These are phyloP conservation scores for Diaporthe citri DNA, from an alignment of 2,329 filamentous ascomycete genomes.

Conservation along the genomic window DNA sequence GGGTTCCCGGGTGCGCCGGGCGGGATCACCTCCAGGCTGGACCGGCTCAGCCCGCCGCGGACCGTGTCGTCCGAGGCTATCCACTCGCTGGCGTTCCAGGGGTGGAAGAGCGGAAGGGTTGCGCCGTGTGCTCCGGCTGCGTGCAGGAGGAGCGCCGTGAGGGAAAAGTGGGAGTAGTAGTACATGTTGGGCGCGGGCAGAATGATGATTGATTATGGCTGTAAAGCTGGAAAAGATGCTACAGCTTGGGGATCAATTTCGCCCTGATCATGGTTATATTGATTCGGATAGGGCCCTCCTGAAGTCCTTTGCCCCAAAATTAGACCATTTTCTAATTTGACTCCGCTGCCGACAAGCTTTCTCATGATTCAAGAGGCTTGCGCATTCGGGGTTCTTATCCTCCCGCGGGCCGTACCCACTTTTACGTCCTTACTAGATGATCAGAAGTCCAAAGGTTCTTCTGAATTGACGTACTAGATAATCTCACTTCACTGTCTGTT, in stretches of 20 bases:
- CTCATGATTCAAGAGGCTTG: conserved; percentile 28
- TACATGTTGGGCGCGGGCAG: background rate
- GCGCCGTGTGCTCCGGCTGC: background rate
- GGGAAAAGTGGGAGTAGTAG: too few species aligned
- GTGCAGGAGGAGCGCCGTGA: conserved; percentile 1
- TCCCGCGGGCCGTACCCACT: background rate
- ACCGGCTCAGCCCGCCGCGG: conserved; percentile 65
- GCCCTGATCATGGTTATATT: background rate
- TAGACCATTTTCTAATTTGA: conserved; percentile 5
- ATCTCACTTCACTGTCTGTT: background rate
- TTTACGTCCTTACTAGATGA: too few species aligned
- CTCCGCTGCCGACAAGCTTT: conserved; percentile 14
- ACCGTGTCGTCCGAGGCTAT: conserved; percentile 69
- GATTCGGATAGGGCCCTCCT: background rate
- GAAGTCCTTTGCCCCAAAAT: background rate
- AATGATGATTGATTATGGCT: background rate
- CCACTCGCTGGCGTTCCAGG: conserved; percentile 65
- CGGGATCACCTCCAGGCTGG: conserved; percentile 41
- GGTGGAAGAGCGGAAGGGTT: conserved; percentile 37
- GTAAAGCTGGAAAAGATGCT: background rate
- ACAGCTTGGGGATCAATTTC: background rate
- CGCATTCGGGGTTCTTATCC: background rate
- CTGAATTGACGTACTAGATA: background rate
- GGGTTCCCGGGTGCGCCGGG: conserved; percentile 43
- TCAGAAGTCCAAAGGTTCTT: background rate